These are phyloP conservation scores for Diutina scorzettiae DNA, from an alignment of 1,139 yeast species.

Conservation along the genomic window DNA sequence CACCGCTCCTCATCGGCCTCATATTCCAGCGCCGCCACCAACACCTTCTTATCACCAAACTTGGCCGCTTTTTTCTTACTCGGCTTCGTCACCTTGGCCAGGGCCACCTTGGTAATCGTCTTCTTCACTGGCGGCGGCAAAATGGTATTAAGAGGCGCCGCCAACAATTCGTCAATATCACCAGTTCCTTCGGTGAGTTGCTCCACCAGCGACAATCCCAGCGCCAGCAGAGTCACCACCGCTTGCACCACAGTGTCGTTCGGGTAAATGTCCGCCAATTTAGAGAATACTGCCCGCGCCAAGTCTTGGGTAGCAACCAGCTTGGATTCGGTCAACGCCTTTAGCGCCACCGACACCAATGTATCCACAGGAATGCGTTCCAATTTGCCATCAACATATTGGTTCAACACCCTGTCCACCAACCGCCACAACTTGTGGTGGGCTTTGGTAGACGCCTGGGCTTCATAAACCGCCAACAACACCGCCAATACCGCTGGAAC, in stretches of 20 bases:
- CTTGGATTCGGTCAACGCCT: constrained; percentile 12
- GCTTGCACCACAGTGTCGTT: constrained; percentile 24
- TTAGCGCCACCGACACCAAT: constrained; percentile 14
- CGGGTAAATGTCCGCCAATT: constrained; percentile 16
- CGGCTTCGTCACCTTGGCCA: constrained; percentile 14
- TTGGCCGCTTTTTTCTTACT: constrained; percentile 17
- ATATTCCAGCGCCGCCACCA: constrained; percentile 19
- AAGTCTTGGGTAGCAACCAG: constrained; percentile 15
- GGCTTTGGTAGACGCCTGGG: constrained; percentile 16
- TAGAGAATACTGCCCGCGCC: constrained; percentile 22
- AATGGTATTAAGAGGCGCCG: constrained; percentile 13
- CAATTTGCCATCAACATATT: constrained; percentile 6
- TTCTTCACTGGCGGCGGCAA: constrained; percentile 5
- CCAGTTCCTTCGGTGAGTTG: constrained; percentile 17
- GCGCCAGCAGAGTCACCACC: constrained; percentile 14
- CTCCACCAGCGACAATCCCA: constrained; percentile 21
- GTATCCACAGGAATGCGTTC: constrained; percentile 9
- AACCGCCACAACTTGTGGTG: constrained; percentile 11
- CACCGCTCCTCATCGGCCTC: constrained; percentile 55
- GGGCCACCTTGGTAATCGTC: background rate
- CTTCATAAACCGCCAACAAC: constrained; percentile 36
- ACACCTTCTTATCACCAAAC: constrained; percentile 26
- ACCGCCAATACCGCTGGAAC: constrained; percentile 35
- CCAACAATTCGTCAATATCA: constrained; percentile 20
- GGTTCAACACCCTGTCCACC: constrained; percentile 6